phyloP scores from a whole-genome alignment of 495 filamentous ascomycete genomes.

The Aspergillus egyptiacus region DNA sequence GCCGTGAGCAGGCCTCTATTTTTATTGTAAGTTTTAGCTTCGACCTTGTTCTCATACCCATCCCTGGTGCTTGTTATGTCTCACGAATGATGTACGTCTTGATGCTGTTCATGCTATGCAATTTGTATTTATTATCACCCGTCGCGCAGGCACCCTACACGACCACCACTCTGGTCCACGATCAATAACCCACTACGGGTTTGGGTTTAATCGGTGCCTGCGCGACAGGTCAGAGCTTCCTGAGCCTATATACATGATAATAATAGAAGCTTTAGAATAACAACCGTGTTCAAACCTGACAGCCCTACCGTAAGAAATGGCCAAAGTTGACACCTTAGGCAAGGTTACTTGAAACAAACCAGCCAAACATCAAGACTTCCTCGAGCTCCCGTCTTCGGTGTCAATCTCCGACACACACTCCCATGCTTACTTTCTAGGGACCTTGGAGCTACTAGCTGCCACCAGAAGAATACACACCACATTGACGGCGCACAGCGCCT shows the following conservation, averaged over 20 bases:
- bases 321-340: constrained; percentile 10
- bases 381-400: background rate
- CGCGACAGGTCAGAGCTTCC: no score
- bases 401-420: constrained; percentile 7
- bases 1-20: constrained; percentile 6
- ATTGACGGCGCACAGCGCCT: constrained; percentile 1
- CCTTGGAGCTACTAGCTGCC: background rate
- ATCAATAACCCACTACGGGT: no score
- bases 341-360: constrained; percentile 5
- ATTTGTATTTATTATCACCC: no score
- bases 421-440: background rate
- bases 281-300: no score
- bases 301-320: background rate
- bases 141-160: no score
- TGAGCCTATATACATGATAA: no score
- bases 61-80: constrained; percentile 20
- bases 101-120: no score
- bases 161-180: no score
- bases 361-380: constrained; percentile 6
- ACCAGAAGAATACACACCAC: background rate
- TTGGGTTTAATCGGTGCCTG: no score
- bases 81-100: constrained; percentile 28
- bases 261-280: no score
- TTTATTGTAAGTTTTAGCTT: constrained; percentile 13
- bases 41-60: constrained; percentile 19